These are phyloP conservation scores for Penicillium verhagenii DNA, from an alignment of 495 filamentous ascomycete species.

Conservation along the genomic window DNA sequence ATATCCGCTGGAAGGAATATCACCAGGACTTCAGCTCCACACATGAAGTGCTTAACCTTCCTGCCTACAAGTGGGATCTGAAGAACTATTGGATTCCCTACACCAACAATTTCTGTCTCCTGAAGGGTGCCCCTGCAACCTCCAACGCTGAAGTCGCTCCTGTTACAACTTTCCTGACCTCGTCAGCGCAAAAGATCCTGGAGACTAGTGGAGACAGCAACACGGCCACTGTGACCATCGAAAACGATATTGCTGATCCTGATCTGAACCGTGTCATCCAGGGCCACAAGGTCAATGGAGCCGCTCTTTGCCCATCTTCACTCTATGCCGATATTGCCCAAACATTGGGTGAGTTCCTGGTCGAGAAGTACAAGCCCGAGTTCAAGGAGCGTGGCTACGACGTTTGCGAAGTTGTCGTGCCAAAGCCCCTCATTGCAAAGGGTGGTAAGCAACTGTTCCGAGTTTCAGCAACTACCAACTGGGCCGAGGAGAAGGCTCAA, in stretches of 20 bases:
- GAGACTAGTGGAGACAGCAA: conserved; percentile 55
- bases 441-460: conserved; percentile 49
- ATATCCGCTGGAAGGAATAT: conserved; percentile 76
- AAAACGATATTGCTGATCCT: conserved; percentile 64
- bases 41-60: conserved; percentile 64
- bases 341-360: conserved; percentile 67
- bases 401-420: conserved; percentile 62
- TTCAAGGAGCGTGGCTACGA: conserved; percentile 55
- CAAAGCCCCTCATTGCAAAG: conserved; percentile 69
- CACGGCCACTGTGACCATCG: conserved; percentile 56
- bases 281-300: conserved; percentile 73
- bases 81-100: conserved; percentile 87
- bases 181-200: conserved; percentile 50
- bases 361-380: conserved; percentile 56
- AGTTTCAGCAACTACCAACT: conserved; percentile 36
- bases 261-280: conserved; percentile 60
- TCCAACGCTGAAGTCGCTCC: conserved; percentile 26
- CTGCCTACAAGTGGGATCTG: conserved; percentile 73
- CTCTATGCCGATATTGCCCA: conserved; percentile 78
- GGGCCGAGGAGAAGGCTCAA: conserved; percentile 26
- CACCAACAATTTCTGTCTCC: conserved; percentile 54
- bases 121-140: conserved; percentile 40
- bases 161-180: conserved; percentile 39
- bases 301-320: conserved; percentile 55
- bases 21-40: conserved; percentile 65